Evolutionary conservation across 805 yeast genomes (phyloP).

Genomic region (Pichia ethanolica): DNA sequence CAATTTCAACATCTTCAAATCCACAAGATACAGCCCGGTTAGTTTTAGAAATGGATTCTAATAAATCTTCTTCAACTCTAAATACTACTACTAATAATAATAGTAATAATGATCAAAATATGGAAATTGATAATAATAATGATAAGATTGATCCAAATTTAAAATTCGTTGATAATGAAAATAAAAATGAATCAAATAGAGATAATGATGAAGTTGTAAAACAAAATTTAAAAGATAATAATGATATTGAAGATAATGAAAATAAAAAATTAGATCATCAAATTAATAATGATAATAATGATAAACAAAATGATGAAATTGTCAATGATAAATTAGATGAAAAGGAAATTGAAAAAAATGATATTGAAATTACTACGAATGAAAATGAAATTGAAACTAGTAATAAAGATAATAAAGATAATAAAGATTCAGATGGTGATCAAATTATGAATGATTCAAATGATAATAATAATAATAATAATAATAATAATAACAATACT

Average conservation of each 20-base stretch:
- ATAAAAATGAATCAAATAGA: background rate
- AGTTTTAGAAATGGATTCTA: background rate
- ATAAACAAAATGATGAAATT: background rate
- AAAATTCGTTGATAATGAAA: background rate
- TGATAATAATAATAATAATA: background rate
- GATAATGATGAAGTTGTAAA: too few relatives aligned
- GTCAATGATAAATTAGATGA: too few relatives aligned
- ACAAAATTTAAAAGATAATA: too few relatives aligned
- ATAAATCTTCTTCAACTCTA: background rate
- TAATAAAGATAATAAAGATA: background rate
- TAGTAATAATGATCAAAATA: too few relatives aligned
- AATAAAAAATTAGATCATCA: too few relatives aligned
- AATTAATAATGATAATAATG: background rate
- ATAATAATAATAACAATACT: background rate
- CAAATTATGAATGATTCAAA: background rate
- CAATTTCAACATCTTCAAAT: background rate
- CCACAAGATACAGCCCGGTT: constrained; percentile 1
- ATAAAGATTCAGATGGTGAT: background rate
- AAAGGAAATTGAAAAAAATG: background rate
- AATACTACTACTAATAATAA: too few relatives aligned
- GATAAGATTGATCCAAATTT: constrained; percentile 6
- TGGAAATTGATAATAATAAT: background rate
- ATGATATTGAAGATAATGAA: background rate
- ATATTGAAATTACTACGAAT: background rate
- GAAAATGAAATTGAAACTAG: background rate